These are phyloP conservation scores for Chenopodium album DNA, from an alignment of 148 eudicot genomes.

Conservation along the genomic window DNA sequence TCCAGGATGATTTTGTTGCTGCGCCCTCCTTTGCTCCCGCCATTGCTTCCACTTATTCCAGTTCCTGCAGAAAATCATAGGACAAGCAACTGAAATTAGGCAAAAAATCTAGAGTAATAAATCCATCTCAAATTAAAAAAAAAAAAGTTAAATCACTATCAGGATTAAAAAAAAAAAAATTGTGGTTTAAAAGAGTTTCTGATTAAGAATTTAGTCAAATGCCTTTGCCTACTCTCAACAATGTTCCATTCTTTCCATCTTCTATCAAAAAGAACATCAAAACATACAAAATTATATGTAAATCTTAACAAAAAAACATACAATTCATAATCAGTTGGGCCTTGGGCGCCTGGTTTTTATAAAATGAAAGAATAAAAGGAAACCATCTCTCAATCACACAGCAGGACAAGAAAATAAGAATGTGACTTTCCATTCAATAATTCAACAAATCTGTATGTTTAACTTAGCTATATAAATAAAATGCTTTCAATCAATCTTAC, in stretches of 20 bases:
- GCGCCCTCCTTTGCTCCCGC: slow-evolving; percentile 51
- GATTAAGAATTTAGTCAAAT: background rate
- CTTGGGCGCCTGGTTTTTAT: too few species aligned
- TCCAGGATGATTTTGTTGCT: slow-evolving; percentile 31
- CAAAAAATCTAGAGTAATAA: background rate
- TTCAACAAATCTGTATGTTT: too few species aligned
- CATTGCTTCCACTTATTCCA: slow-evolving; percentile 70
- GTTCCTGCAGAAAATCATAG: slow-evolving; percentile 43
- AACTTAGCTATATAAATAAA: too few species aligned
- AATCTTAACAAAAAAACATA: background rate
- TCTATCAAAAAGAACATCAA: background rate
- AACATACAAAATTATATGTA: background rate
- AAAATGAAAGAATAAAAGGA: too few species aligned
- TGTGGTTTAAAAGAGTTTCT: background rate
- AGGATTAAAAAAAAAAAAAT: background rate
- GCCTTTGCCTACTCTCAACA: background rate
- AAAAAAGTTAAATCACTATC: background rate
- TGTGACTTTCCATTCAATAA: too few species aligned
- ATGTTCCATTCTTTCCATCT: too few species aligned
- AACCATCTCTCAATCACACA: too few species aligned
- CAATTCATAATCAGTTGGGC: too few species aligned
- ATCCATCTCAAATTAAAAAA: background rate
- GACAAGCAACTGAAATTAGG: slow-evolving; percentile 7
- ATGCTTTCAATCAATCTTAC: background rate
- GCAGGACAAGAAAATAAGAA: too few species aligned